These are phyloP conservation scores for Echinosophora koreensis DNA, from an alignment of 306 rosid species.

Conservation along the genomic window DNA sequence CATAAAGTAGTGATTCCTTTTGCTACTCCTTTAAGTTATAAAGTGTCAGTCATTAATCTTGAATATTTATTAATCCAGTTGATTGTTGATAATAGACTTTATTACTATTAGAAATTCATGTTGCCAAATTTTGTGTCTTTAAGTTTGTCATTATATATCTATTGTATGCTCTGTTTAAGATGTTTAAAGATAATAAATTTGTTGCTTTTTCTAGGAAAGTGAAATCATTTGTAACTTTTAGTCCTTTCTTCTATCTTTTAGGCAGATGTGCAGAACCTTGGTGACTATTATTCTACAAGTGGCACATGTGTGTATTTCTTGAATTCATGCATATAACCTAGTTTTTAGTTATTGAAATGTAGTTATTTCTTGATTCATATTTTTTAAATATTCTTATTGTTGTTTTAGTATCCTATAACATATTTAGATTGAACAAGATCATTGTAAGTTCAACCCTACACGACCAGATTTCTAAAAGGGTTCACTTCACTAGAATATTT, in stretches of 20 bases:
- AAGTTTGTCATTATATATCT: neutral
- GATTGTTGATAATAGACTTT: conserved; percentile 1
- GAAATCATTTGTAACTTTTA: neutral
- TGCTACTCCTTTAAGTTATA: neutral
- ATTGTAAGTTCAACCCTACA: neutral
- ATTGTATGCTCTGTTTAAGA: conserved; percentile 6
- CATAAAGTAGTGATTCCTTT: conserved; percentile 18
- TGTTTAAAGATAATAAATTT: conserved; percentile 9
- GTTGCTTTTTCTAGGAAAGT: conserved; percentile 1
- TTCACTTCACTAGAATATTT: conserved; percentile 7
- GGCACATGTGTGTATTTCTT: neutral
- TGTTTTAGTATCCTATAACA: conserved; percentile 11
- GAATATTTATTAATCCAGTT: neutral
- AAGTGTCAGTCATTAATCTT: neutral
- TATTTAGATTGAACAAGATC: neutral
- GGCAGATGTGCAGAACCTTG: neutral
- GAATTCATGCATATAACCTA: conserved; percentile 1
- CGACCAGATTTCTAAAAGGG: neutral
- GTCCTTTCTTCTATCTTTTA: neutral
- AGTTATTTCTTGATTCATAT: neutral
- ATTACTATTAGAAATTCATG: neutral
- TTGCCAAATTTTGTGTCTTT: neutral
- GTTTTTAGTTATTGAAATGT: conserved; percentile 7
- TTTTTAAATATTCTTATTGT: conserved; percentile 1
- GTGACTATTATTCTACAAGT: neutral